Percentiles rank a stretch among this genome's conserved stretches.
Conservation (phyloP, 495 filamentous ascomycete species). For the Xylaria telfairii region DNA sequence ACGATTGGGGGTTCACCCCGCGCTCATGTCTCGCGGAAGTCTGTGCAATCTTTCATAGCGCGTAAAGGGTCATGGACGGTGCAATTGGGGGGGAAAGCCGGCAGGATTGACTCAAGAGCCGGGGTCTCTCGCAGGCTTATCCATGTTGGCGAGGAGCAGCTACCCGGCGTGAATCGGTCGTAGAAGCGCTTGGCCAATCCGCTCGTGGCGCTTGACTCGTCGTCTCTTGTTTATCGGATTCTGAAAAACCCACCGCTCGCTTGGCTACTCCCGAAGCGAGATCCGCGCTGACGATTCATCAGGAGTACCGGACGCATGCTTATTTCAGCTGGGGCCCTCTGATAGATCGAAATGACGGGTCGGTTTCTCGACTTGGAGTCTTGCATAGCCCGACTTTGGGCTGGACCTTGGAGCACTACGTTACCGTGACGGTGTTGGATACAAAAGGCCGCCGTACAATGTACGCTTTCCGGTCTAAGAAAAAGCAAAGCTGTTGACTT, state of each 20-base stretch:
- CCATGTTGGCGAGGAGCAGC: constrained; percentile 1
- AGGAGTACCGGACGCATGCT: neutral
- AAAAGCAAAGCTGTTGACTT: constrained; percentile 20
- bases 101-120: constrained; percentile 7
- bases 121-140: constrained; percentile 8
- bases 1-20: constrained; percentile 3
- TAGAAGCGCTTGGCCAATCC: constrained; percentile 18
- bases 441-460: neutral
- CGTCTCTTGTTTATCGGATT: constrained; percentile 2
- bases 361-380: constrained; percentile 13
- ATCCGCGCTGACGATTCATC: constrained; percentile 12
- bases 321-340: constrained; percentile 17
- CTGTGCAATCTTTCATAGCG: neutral
- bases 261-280: constrained; percentile 4
- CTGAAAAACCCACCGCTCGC: constrained; percentile 7
- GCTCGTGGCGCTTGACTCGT: constrained; percentile 16
- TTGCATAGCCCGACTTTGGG: constrained; percentile 7
- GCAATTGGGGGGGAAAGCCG: constrained; percentile 1
- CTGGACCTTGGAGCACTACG: neutral
- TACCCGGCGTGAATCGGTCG: neutral
- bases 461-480: constrained; percentile 23
- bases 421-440: neutral
- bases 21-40: constrained; percentile 1
- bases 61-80: neutral
- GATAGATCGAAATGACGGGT: constrained; percentile 18